Conservation (phyloP, 2,329 filamentous ascomycete genomes). For the Elsinoe batatas region DNA sequence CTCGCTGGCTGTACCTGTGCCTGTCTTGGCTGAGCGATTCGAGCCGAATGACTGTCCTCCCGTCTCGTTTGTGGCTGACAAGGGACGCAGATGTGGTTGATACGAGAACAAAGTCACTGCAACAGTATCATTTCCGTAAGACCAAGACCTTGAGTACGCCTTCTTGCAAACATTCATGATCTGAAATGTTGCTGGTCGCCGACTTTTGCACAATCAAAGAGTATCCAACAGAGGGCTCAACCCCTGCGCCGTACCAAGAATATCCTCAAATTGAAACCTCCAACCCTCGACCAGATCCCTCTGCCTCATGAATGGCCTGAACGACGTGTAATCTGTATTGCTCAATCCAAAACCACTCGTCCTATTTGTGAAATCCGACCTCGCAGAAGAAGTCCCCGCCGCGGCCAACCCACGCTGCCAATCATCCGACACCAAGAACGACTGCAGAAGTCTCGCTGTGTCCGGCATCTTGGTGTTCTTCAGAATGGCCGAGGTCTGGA, state of each 20-base stretch:
- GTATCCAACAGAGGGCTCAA: conserved; percentile 11
- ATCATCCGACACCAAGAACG: conserved; percentile 22
- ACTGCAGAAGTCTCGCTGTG: conserved; percentile 39
- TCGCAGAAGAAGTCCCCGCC: not conserved
- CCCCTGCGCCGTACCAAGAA: conserved; percentile 17
- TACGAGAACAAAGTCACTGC: too few species aligned
- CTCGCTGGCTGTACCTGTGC: too few species aligned
- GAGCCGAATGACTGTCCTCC: too few species aligned
- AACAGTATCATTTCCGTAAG: too few species aligned
- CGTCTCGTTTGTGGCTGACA: too few species aligned
- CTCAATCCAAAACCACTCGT: not conserved
- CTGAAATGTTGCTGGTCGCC: too few species aligned
- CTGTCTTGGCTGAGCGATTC: too few species aligned
- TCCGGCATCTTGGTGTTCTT: conserved; percentile 37
- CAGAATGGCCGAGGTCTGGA: conserved; percentile 38
- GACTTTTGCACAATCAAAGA: not conserved
- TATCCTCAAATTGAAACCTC: conserved; percentile 20
- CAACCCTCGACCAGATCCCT: conserved; percentile 17
- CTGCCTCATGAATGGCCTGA: not conserved
- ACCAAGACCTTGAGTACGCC: too few species aligned
- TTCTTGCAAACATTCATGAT: too few species aligned
- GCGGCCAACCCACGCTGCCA: conserved; percentile 1
- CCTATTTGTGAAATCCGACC: not conserved
- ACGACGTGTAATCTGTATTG: not conserved
- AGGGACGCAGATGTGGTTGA: too few species aligned